phyloP scores from a whole-genome alignment of 1,284 basidiomycete species.

The Puccinia horiana region DNA sequence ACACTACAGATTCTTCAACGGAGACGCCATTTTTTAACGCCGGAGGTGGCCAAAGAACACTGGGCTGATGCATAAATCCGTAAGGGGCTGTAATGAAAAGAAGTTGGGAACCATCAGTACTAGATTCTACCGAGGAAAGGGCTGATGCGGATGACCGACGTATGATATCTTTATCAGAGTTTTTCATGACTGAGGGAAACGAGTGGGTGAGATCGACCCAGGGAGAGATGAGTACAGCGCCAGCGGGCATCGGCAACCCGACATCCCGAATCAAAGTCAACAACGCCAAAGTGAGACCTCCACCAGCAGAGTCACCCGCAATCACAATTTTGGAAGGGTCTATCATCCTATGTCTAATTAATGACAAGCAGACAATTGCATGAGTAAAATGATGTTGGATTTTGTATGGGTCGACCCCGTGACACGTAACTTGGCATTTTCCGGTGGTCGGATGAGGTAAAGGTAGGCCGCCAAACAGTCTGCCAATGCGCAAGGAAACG shows the following conservation, averaged over 20 bases:
- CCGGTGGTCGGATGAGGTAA: slow-evolving; percentile 73
- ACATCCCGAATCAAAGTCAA: slow-evolving; percentile 89
- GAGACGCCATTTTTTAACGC: background rate
- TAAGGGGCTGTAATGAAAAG: slow-evolving; percentile 50
- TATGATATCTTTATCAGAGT: slow-evolving; percentile 70
- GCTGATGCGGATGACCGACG: slow-evolving; percentile 65
- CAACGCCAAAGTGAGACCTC: slow-evolving; percentile 78
- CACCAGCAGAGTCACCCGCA: slow-evolving; percentile 91
- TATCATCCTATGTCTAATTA: slow-evolving; percentile 69
- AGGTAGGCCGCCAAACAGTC: slow-evolving; percentile 79
- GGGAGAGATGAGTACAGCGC: slow-evolving; percentile 61
- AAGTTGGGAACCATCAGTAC: background rate
- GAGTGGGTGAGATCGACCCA: slow-evolving; percentile 95
- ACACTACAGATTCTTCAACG: background rate
- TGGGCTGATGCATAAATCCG: slow-evolving; percentile 68
- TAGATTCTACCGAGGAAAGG: slow-evolving; percentile 60
- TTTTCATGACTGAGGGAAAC: slow-evolving; percentile 82
- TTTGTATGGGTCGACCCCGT: background rate
- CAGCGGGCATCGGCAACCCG: slow-evolving; percentile 78
- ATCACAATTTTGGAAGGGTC: slow-evolving; percentile 79
- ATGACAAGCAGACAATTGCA: background rate
- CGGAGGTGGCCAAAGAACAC: slow-evolving; percentile 87
- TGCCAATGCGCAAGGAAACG: slow-evolving; percentile 45
- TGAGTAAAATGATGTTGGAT: background rate
- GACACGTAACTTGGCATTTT: slow-evolving; percentile 62